These are phyloP conservation scores for Pseudogymnoascus verrucosus DNA, from an alignment of 2,329 filamentous ascomycete species.

Conservation along the genomic window DNA sequence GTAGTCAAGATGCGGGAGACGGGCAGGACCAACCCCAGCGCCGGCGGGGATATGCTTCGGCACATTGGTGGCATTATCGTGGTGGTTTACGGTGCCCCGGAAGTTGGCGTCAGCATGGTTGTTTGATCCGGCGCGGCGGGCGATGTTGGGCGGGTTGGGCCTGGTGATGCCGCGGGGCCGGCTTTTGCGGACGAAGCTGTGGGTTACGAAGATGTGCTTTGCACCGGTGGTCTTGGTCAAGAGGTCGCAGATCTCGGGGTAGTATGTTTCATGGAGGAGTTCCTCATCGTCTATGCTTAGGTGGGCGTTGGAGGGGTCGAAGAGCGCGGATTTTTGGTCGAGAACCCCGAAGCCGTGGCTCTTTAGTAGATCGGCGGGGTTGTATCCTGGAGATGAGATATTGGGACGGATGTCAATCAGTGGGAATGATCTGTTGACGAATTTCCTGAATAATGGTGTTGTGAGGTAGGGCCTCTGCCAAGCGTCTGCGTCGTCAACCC, in stretches of 20 bases:
- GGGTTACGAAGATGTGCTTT: background rate
- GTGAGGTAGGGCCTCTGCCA: conserved; percentile 2
- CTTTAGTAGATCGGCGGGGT: background rate
- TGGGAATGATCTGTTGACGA: background rate
- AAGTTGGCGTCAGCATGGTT: background rate
- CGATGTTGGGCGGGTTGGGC: background rate
- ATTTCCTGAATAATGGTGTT: conserved; percentile 4
- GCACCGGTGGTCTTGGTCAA: background rate
- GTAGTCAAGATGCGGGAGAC: background rate
- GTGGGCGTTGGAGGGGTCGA: conserved; percentile 1
- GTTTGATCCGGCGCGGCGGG: background rate
- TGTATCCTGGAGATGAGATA: background rate
- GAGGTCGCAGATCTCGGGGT: background rate
- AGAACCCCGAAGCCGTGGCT: background rate
- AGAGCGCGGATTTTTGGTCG: background rate
- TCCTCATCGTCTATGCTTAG: background rate
- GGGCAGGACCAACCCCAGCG: background rate
- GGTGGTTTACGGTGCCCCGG: background rate
- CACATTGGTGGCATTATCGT: background rate
- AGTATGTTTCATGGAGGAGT: background rate
- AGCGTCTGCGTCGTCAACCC: conserved; percentile 1
- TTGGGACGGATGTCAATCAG: background rate
- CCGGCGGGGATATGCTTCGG: background rate
- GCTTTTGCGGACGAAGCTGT: background rate
- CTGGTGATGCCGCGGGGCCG: background rate